Evolutionary conservation across 176 grass and related monocot species (phyloP).

Genomic region (Avena eriantha): DNA sequence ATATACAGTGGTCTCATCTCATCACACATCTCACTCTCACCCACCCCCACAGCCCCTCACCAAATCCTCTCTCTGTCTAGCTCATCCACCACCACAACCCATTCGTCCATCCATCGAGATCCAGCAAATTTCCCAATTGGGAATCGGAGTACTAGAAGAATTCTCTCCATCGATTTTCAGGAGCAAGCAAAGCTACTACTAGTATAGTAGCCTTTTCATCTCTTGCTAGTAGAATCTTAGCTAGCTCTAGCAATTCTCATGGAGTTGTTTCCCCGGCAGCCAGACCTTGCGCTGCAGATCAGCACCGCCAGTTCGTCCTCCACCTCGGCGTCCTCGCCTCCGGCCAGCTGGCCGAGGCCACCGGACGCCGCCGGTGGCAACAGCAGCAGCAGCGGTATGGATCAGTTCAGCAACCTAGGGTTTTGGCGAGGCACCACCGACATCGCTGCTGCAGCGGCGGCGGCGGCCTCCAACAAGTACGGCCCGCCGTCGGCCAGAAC

Average conservation of each 20-base stretch:
- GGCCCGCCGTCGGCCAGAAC: background rate
- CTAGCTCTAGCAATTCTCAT: background rate
- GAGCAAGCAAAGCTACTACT: background rate
- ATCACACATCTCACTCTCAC: conserved; percentile 27
- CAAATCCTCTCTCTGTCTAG: conserved; percentile 16
- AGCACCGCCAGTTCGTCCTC: background rate
- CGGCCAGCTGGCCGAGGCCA: background rate
- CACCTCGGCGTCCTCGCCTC: background rate
- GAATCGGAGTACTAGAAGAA: background rate
- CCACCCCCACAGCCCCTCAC: conserved; percentile 17
- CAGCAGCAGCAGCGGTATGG: background rate
- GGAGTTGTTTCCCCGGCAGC: conserved; percentile 41
- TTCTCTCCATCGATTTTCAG: background rate
- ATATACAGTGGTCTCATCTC: background rate
- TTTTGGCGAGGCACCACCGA: conserved; percentile 13
- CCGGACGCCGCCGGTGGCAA: background rate
- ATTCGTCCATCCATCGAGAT: background rate
- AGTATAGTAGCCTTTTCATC: too few relatives aligned
- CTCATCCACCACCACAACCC: background rate
- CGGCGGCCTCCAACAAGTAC: background rate
- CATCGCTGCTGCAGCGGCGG: background rate
- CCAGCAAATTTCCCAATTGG: background rate
- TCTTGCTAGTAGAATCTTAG: background rate
- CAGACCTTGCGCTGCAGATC: conserved; percentile 36
- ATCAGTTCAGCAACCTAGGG: conserved; percentile 23